A percentile compares a stretch with the other conserved stretches of the same genome.
phyloP scores from a whole-genome alignment of 2,329 filamentous ascomycete genomes.

The Microcyclosporella mali region DNA sequence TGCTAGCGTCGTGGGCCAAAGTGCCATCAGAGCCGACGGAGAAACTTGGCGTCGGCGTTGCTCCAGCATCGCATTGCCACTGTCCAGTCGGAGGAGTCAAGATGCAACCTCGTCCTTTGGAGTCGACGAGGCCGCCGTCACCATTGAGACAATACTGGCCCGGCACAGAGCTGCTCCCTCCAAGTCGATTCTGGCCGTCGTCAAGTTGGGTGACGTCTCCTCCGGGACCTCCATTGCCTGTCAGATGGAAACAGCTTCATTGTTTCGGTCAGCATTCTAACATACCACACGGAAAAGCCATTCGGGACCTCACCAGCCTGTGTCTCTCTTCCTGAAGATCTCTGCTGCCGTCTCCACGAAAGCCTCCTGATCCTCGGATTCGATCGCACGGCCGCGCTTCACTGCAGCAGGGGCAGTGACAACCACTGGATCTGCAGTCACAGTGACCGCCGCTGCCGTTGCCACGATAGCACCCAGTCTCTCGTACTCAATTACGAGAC shows the following conservation, averaged over 20 bases:
- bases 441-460: too few relatives aligned
- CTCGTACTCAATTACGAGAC: too few relatives aligned
- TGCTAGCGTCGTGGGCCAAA: constrained; percentile 47
- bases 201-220: constrained; percentile 55
- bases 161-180: constrained; percentile 34
- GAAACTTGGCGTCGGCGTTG: constrained; percentile 50
- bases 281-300: too few relatives aligned
- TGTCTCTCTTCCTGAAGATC: too few relatives aligned
- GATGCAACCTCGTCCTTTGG: constrained; percentile 55
- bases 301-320: not conserved
- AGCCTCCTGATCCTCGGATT: too few relatives aligned
- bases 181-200: constrained; percentile 58
- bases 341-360: too few relatives aligned
- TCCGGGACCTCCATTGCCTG: constrained; percentile 34
- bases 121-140: constrained; percentile 50
- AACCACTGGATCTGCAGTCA: too few relatives aligned
- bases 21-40: constrained; percentile 48
- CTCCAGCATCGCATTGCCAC: constrained; percentile 56
- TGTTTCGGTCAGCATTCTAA: not conserved
- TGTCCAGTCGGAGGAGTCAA: constrained; percentile 55
- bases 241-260: constrained; percentile 50
- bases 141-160: constrained; percentile 52
- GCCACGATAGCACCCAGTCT: too few relatives aligned
- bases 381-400: too few relatives aligned
- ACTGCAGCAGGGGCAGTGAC: too few relatives aligned